Evolutionary conservation across 352 stramenopile genomes (phyloP), one percentile per base, ranked within the genome.

Genomic region (Pythium plurisporium): DNA sequence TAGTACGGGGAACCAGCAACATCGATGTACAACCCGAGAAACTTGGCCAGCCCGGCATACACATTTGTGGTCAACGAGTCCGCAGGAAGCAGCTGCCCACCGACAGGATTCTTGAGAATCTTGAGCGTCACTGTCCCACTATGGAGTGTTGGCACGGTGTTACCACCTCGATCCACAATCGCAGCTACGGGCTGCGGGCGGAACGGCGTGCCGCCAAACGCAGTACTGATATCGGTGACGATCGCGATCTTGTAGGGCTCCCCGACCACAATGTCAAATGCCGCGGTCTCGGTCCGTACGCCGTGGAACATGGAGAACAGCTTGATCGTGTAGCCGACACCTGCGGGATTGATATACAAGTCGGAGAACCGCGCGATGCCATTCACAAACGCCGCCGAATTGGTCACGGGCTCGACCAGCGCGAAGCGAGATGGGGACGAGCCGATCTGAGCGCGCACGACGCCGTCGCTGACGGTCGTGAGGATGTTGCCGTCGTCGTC

Each of bases 401-500:
- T 85, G 23, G 31, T 60, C 15, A 70, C 43, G 3, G 80, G 77
- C 38, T 75, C 69, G 0, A 94, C 45, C 10, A 61, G 65, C n/a
- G 68, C 79, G 15, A 79, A 92, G 9, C 66, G 60, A 43, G 64
- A 70, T 19, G 80, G 78, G 30, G 81, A 82, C 17, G 64, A 59
- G n/a, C 73, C 74, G 46, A 92, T 79, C 10, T 62, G 64, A 1
- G 79, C 83, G 7, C 64, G 63, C 9, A 95, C 78, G 1, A 64
- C 68, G 42, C 85, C 85, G 11, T 47, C 63, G 54, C 53, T 92
- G 45, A 86, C 65, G 0, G 55, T 71, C 17, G 72, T 85, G 25
- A 92, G 65, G 54, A 93, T 89, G 58, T 89, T 89, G 36, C 82
- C 82, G 31, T 72, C 70, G 52, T 90, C 82, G 34, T 95, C 83